Evolutionary conservation across 164 flowering plant genomes (phyloP), one percentile per base, ranked within the genome.

Genomic region (Chloranthus sessilifolius): DNA sequence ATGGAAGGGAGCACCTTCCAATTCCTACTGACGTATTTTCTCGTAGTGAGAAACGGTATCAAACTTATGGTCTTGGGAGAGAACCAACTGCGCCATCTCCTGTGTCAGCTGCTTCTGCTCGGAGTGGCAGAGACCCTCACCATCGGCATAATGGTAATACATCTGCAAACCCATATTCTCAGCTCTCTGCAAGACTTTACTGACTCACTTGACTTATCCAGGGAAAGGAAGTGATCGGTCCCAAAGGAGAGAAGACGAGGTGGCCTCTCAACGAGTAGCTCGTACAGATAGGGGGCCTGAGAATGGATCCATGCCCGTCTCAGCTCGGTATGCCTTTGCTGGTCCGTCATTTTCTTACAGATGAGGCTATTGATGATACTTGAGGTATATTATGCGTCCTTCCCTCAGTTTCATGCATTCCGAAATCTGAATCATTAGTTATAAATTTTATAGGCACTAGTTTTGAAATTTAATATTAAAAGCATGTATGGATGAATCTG

Each of bases 321-420:
- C 85, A n/a, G 72, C 84, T 30, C 79, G 77, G 7, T 82, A 82
- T 67, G 68, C 87, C 7, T 78, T 82, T 64, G 69, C 71, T 2
- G 81, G 81, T 30, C 82, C 82, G 36, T 68, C 82, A 19, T 22
- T 47, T 8, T 36, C 55, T 2, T 55, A 47, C 12, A 73, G 61
- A 49, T 75, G 61, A 71, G n/a, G 20, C n/a, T 15, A 33, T 9
- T 9, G 9, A 33, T 33, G 36, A 6, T n/a, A n/a, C n/a, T n/a
- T n/a, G n/a, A n/a, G n/a, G n/a, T n/a, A n/a, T n/a, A n/a, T n/a
- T n/a, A n/a, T n/a, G n/a, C n/a, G n/a, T n/a, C n/a, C n/a, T n/a
- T n/a, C n/a, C n/a, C n/a, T n/a, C n/a, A n/a, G n/a, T n/a, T n/a
- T n/a, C n/a, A n/a, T n/a, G n/a, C n/a, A n/a, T n/a, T n/a, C n/a